Evolutionary conservation across 2,329 filamentous ascomycete genomes (phyloP).

Genomic region (Talaromyces marneffei): DNA sequence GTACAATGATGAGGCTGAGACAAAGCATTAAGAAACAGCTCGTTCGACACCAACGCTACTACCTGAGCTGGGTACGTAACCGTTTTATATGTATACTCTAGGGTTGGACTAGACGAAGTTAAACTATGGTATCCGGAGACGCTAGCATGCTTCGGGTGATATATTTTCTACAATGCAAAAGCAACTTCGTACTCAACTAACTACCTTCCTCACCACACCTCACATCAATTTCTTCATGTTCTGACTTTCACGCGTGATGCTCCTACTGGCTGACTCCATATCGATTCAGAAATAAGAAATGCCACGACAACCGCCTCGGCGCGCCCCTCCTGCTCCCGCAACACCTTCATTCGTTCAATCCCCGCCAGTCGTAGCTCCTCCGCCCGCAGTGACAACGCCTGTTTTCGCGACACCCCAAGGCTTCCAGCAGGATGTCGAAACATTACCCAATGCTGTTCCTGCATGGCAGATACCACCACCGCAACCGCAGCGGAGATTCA

Average conservation of each 20-base stretch:
- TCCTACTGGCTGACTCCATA: neutral
- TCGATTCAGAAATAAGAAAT: neutral
- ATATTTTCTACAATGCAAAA: too few relatives aligned
- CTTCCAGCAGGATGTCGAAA: conserved; percentile 6
- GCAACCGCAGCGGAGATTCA: neutral
- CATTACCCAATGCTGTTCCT: neutral
- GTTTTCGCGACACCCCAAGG: conserved; percentile 8
- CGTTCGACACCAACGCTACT: too few relatives aligned
- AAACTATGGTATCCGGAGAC: too few relatives aligned
- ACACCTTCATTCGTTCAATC: conserved; percentile 5
- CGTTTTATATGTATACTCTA: too few relatives aligned
- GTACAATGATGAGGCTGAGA: too few relatives aligned
- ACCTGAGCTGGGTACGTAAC: too few relatives aligned
- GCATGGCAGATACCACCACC: conserved; percentile 2
- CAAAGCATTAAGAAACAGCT: too few relatives aligned
- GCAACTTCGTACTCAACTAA: neutral
- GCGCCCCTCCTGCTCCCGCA: conserved; percentile 10
- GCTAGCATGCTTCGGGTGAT: too few relatives aligned
- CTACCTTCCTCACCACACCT: neutral
- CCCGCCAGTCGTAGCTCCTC: neutral
- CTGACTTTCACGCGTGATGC: neutral
- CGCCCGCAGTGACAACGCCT: neutral
- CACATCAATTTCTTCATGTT: neutral
- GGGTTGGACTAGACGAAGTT: too few relatives aligned
- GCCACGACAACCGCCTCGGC: conserved; percentile 14